Evolutionary conservation across 352 stramenopile genomes (phyloP), one percentile per base, ranked within the genome.

Genomic region (Globisporangium nunn): DNA sequence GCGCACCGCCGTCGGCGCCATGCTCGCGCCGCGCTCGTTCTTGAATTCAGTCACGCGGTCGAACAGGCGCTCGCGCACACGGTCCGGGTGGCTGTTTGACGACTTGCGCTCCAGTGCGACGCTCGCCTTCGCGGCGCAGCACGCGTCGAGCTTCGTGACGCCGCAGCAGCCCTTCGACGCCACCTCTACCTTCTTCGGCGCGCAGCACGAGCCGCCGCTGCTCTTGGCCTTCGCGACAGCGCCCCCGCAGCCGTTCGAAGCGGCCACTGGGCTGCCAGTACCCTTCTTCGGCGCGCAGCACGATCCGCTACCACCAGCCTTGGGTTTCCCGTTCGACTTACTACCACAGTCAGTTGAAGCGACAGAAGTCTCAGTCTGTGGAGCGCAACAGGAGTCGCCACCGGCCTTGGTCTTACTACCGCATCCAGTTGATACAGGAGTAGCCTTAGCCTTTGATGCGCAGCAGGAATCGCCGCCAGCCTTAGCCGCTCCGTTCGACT

Each of bases 21-120:
- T 62, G 48, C 43, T 62, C 48, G 50, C 46, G 35, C 60, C 60
- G 55, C 60, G 60, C 30, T 63, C 60, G 29, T 62, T 70, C 28
- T 63, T 68, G 48, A 82, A 79, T 50, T 74, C 54, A 15, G 68
- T 58, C 50, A 78, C 56, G n/a, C 71, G 71, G 37, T 74, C 64
- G 40, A 74, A 67, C 17, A 81, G 71, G 44, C 71, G n/a, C 57
- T 59, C 40, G 65, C 64, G 53, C 28, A 66, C 46, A 12, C 59
- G 35, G 15, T 51, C 47, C 0, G 29, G 58, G 40, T 55, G 56
- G 40, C 44, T 63, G 52, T 52, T 60, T 35, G 37, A 56, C 8
- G 18, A 35, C 14, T 54, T 46, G 12, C 44, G 41, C 18, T 29
- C 55, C 31, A 55, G 46, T 30, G 10, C 46, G 17, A 29, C 44